Percentiles rank a stretch among this genome's conserved stretches.
Evolutionary conservation across 2,329 filamentous ascomycete genomes (phyloP).

Genomic region (Pseudogymnoascus pannorum): DNA sequence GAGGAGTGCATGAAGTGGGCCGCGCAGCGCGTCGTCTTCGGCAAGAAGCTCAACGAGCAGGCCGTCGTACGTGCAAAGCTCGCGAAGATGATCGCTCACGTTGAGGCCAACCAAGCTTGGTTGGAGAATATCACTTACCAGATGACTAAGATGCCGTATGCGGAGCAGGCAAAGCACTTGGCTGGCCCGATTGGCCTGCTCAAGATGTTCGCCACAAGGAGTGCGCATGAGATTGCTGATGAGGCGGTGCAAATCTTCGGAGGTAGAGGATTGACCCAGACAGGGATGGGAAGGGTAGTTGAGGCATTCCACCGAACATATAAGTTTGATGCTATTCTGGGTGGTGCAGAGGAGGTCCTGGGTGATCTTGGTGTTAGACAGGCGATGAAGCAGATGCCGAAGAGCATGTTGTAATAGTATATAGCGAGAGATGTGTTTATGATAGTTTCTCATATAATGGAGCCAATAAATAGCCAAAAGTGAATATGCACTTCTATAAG

Average conservation of each 20-base stretch:
- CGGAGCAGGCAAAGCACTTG: conserved; percentile 64
- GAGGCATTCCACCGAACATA: conserved; percentile 81
- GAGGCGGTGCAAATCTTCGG: conserved; percentile 82
- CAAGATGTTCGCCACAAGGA: conserved; percentile 70
- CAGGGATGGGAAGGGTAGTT: conserved; percentile 73
- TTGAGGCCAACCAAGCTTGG: conserved; percentile 8
- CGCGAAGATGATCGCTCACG: conserved; percentile 72
- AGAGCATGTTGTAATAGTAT: conserved; percentile 61
- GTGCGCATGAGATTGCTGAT: conserved; percentile 76
- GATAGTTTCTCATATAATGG: not conserved
- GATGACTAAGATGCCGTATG: conserved; percentile 79
- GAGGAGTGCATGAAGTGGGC: conserved; percentile 86
- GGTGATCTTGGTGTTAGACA: conserved; percentile 76
- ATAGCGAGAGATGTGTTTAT: not conserved
- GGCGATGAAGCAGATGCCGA: conserved; percentile 77
- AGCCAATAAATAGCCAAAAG: not conserved
- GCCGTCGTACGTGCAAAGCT: conserved; percentile 80
- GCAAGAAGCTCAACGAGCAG: conserved; percentile 74
- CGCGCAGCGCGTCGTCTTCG: conserved; percentile 78
- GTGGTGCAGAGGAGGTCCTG: conserved; percentile 76
- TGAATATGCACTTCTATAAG: no score
- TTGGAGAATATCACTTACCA: conserved; percentile 50
- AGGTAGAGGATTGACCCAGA: conserved; percentile 70
- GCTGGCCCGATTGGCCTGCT: conserved; percentile 76
- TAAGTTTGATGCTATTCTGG: conserved; percentile 73